Evolutionary conservation across 2,329 filamentous ascomycete species (phyloP).

Genomic region (Byssothecium circinans): DNA sequence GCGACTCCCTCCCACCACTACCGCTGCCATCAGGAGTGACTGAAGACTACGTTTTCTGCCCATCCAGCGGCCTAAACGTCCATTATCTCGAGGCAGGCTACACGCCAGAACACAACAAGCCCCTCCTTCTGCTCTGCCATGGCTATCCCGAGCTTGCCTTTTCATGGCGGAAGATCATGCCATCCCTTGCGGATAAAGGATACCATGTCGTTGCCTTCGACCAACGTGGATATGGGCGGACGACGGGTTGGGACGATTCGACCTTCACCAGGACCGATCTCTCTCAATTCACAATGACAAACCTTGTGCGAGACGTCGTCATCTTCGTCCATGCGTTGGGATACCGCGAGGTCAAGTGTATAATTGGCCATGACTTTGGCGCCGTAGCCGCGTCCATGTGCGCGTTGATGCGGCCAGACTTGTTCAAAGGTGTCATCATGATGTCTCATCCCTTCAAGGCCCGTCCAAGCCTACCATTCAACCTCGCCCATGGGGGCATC

Average conservation of each 20-base stretch:
- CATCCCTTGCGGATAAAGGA: constrained; percentile 59
- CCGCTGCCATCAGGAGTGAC: constrained; percentile 59
- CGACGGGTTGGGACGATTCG: constrained; percentile 60
- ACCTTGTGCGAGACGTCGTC: constrained; percentile 63
- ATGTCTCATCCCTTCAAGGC: constrained; percentile 68
- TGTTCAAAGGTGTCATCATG: constrained; percentile 63
- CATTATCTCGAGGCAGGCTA: constrained; percentile 62
- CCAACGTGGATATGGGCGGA: constrained; percentile 69
- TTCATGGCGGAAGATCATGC: constrained; percentile 68
- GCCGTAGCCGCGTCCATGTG: constrained; percentile 62
- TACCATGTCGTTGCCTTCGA: constrained; percentile 70
- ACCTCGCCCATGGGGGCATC: constrained; percentile 41
- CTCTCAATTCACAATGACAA: constrained; percentile 59
- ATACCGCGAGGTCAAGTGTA: constrained; percentile 58
- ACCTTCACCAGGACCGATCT: constrained; percentile 58
- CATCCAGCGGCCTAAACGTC: constrained; percentile 59
- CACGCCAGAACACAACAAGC: constrained; percentile 44
- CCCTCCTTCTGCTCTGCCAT: constrained; percentile 64
- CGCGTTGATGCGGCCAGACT: constrained; percentile 64
- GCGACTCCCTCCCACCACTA: constrained; percentile 45
- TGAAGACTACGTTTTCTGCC: constrained; percentile 60
- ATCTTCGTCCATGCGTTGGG: constrained; percentile 63
- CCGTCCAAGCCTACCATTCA: constrained; percentile 53
- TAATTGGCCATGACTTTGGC: constrained; percentile 70
- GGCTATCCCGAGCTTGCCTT: constrained; percentile 71